A percentile compares a stretch with the other conserved stretches of the same genome.
Conservation (phyloP, 2,329 filamentous ascomycete species). For the Scedosporium dehoogii region DNA sequence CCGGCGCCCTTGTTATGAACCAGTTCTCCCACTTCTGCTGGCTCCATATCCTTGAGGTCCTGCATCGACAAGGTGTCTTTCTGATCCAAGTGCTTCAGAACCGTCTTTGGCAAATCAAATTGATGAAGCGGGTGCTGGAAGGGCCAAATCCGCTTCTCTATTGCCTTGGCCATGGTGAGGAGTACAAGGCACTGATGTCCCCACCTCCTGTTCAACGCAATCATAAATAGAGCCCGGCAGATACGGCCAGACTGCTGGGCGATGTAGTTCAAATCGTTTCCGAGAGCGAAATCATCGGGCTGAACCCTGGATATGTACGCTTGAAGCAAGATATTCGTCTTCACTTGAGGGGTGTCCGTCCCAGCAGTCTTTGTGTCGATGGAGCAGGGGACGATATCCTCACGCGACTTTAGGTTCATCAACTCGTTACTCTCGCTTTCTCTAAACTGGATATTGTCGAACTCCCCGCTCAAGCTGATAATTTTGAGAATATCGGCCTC, state of each 20-base stretch:
- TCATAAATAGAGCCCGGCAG: conserved; percentile 92
- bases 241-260: conserved; percentile 94
- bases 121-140: conserved; percentile 92
- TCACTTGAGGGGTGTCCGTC: conserved; percentile 65
- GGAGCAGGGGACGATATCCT: conserved; percentile 53
- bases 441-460: conserved; percentile 89
- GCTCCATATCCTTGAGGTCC: conserved; percentile 82
- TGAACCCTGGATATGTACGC: conserved; percentile 83
- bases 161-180: conserved; percentile 87
- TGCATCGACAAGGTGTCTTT: conserved; percentile 71
- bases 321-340: conserved; percentile 92
- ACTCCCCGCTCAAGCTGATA: conserved; percentile 96
- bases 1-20: conserved; percentile 90
- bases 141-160: conserved; percentile 92
- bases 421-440: conserved; percentile 87
- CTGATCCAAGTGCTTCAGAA: conserved; percentile 77
- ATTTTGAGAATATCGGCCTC: conserved; percentile 92
- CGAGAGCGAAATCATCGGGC: conserved; percentile 85
- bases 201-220: conserved; percentile 90
- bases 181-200: conserved; percentile 90
- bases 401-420: conserved; percentile 39
- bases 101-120: conserved; percentile 77
- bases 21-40: conserved; percentile 77
- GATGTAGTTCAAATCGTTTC: conserved; percentile 88
- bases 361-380: conserved; percentile 55